Evolutionary conservation across 441 rosid species (phyloP).

Genomic region (Geranium incanum): DNA sequence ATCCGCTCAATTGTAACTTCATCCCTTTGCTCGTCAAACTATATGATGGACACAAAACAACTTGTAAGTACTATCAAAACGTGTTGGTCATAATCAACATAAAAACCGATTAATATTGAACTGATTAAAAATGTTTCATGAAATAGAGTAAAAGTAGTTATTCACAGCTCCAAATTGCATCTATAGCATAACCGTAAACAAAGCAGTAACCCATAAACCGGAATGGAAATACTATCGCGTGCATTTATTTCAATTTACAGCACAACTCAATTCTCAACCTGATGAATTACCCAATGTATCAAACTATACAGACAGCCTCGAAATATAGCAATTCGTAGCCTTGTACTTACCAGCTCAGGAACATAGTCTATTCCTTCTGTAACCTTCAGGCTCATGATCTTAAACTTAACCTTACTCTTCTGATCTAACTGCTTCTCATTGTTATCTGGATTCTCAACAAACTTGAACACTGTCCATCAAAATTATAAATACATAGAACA

Average conservation of each 20-base stretch:
- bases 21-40: constrained; percentile 69
- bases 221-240: not conserved
- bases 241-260: too few species aligned
- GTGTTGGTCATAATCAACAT: not conserved
- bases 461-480: constrained; percentile 48
- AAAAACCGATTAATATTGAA: not conserved
- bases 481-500: constrained; percentile 8
- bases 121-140: not conserved
- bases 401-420: constrained; percentile 63
- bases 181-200: too few species aligned
- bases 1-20: constrained; percentile 50
- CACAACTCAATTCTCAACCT: not conserved
- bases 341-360: constrained; percentile 52
- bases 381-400: constrained; percentile 68
- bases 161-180: not conserved
- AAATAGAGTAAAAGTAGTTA: not conserved
- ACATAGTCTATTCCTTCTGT: constrained; percentile 50
- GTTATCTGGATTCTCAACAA: constrained; percentile 64
- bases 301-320: not conserved
- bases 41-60: constrained; percentile 9
- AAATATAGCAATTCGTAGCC: not conserved
- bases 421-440: constrained; percentile 45
- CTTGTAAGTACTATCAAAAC: not conserved
- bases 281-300: not conserved
- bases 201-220: too few species aligned